Evolutionary conservation across 1,284 basidiomycete species (phyloP).

Genomic region (Apiotrichum akiyoshidainum): DNA sequence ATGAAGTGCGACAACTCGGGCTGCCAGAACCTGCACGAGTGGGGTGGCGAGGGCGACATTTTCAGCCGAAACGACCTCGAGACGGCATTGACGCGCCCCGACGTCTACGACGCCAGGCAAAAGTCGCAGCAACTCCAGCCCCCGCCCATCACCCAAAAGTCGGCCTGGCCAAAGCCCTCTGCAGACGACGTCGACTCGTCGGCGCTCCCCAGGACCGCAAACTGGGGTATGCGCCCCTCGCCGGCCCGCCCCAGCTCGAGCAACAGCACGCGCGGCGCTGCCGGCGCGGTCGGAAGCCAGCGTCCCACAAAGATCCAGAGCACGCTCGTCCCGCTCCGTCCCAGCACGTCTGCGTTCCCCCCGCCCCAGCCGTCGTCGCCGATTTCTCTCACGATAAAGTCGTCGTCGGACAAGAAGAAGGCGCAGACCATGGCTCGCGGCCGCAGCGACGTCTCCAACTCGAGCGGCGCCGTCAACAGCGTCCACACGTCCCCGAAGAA

Average conservation of each 20-base stretch:
- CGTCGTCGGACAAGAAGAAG: constrained; percentile 15
- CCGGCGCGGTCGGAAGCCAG: constrained; percentile 25
- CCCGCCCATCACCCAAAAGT: constrained; percentile 30
- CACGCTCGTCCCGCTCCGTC: constrained; percentile 39
- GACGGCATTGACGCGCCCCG: constrained; percentile 59
- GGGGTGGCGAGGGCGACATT: constrained; percentile 96
- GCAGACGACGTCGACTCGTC: constrained; percentile 43
- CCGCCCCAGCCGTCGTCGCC: constrained; percentile 64
- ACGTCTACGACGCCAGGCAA: constrained; percentile 47
- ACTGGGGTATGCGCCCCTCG: constrained; percentile 60
- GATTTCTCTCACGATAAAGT: constrained; percentile 52
- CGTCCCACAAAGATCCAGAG: constrained; percentile 35
- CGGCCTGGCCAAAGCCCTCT: constrained; percentile 39
- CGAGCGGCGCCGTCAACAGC: constrained; percentile 18
- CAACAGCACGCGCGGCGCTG: constrained; percentile 3
- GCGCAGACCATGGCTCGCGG: constrained; percentile 34
- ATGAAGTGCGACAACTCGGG: constrained; percentile 66
- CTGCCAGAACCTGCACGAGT: constrained; percentile 95
- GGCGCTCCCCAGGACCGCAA: constrained; percentile 73
- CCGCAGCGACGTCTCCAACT: constrained; percentile 37
- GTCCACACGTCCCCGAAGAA: constrained; percentile 42
- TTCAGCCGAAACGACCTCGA: constrained; percentile 90
- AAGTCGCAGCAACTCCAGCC: constrained; percentile 36
- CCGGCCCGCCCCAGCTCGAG: constrained; percentile 14
- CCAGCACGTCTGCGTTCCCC: constrained; percentile 33